Percentiles rank a stretch among this genome's conserved stretches.
phyloP scores from a whole-genome alignment of 2,329 filamentous ascomycete genomes.

The Xenoacremonium recifei region DNA sequence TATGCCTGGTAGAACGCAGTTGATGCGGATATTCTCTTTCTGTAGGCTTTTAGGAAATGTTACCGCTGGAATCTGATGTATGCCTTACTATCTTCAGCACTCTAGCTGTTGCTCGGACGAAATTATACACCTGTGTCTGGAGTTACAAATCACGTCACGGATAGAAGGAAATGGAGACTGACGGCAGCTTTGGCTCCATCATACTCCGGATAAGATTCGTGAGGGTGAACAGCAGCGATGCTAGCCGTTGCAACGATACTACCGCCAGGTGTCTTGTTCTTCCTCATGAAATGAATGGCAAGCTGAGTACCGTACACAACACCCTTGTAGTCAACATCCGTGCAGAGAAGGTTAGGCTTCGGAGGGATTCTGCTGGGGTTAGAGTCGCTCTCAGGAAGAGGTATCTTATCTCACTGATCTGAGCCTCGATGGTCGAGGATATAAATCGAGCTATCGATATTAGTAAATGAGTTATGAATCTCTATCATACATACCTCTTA shows the following conservation, averaged over 20 bases:
- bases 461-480: no score
- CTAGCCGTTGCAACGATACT: conserved; percentile 44
- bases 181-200: conserved; percentile 50
- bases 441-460: conserved; percentile 37
- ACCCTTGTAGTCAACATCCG: conserved; percentile 51
- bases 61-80: no score
- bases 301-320: conserved; percentile 49
- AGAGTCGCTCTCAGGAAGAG: neutral
- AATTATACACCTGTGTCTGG: conserved; percentile 27
- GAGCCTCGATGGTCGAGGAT: conserved; percentile 26
- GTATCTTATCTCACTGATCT: conserved; percentile 6
- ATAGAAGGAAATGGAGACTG: no score
- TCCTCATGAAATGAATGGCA: conserved; percentile 53
- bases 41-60: no score
- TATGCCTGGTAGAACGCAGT: conserved; percentile 46
- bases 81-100: conserved; percentile 32
- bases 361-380: conserved; percentile 33
- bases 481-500: conserved; percentile 17
- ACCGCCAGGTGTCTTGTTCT: conserved; percentile 42
- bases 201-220: conserved; percentile 46
- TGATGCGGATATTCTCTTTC: conserved; percentile 49
- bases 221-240: conserved; percentile 42
- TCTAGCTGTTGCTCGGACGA: conserved; percentile 37
- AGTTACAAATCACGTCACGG: no score
- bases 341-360: conserved; percentile 42